phyloP scores from a whole-genome alignment of 225 moss, liverwort and hornwort species.

The Pseudoscleropodium purum region DNA sequence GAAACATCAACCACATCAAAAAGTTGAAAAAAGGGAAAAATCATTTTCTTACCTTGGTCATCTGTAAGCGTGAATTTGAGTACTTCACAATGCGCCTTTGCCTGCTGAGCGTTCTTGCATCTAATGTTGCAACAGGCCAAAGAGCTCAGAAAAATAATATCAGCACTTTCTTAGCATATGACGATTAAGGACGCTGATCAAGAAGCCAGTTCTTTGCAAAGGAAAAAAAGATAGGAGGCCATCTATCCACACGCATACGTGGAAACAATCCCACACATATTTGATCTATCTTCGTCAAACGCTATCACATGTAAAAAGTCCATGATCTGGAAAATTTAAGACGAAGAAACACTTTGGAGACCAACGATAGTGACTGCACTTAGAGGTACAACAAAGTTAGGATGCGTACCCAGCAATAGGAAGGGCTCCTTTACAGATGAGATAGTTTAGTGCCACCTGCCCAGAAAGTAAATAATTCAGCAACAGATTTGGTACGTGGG shows the following conservation, averaged over 20 bases:
- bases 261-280: background rate
- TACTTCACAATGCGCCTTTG: conserved; percentile 57
- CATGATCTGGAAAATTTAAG: background rate
- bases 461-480: background rate
- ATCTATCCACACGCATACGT: background rate
- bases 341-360: background rate
- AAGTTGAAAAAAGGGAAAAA: background rate
- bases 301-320: background rate
- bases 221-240: background rate
- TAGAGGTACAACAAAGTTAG: background rate
- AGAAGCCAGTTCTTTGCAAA: background rate
- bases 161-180: background rate
- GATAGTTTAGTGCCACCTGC: conserved; percentile 86
- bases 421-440: conserved; percentile 73
- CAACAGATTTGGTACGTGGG: background rate
- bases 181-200: background rate
- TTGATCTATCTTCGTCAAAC: background rate
- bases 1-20: background rate
- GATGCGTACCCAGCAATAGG: conserved; percentile 71
- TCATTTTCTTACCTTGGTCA: conserved; percentile 32
- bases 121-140: conserved; percentile 10
- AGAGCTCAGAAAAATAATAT: background rate
- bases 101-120: conserved; percentile 70
- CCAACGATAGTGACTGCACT: background rate
- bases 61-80: conserved; percentile 60